These are phyloP conservation scores for Oryza glaberrima DNA, from an alignment of 176 grass and related monocot species.

Conservation along the genomic window DNA sequence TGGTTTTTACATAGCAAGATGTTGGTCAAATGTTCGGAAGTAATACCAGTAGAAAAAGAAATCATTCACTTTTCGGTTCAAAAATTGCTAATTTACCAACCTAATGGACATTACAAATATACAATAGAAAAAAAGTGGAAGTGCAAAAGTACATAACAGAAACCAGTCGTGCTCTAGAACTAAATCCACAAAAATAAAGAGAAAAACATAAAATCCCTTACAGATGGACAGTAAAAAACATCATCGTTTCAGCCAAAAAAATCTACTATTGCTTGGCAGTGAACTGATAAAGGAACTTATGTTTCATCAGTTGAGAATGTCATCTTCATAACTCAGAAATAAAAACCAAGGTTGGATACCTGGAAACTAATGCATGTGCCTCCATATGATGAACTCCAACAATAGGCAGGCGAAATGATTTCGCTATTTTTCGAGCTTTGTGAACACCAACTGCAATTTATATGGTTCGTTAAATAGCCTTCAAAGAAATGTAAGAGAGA, in stretches of 20 bases:
- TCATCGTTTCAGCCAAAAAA: not conserved
- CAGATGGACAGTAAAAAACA: conserved; percentile 11
- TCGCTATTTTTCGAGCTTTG: conserved; percentile 83
- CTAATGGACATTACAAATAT: conserved; percentile 1
- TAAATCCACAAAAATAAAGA: not conserved
- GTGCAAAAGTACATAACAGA: not conserved
- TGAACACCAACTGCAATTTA: conserved; percentile 87
- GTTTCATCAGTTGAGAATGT: not conserved
- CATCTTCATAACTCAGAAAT: not conserved
- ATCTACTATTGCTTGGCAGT: conserved; percentile 8
- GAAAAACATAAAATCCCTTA: not conserved
- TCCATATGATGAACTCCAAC: conserved; percentile 99
- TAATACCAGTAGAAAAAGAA: conserved; percentile 11
- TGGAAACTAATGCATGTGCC: conserved; percentile 94
- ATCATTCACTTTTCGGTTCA: not conserved
- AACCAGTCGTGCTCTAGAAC: not conserved
- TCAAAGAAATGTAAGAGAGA: conserved; percentile 6
- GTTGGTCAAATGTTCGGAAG: not conserved
- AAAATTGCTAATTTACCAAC: conserved; percentile 15
- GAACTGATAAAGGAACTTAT: not conserved
- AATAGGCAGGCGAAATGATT: conserved; percentile 70
- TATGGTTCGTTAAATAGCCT: conserved; percentile 9
- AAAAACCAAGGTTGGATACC: conserved; percentile 46
- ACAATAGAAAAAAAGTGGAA: not conserved
- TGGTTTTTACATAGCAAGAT: conserved; percentile 1